Conservation (phyloP, 164 flowering plant genomes). For the Platanus orientalis region DNA sequence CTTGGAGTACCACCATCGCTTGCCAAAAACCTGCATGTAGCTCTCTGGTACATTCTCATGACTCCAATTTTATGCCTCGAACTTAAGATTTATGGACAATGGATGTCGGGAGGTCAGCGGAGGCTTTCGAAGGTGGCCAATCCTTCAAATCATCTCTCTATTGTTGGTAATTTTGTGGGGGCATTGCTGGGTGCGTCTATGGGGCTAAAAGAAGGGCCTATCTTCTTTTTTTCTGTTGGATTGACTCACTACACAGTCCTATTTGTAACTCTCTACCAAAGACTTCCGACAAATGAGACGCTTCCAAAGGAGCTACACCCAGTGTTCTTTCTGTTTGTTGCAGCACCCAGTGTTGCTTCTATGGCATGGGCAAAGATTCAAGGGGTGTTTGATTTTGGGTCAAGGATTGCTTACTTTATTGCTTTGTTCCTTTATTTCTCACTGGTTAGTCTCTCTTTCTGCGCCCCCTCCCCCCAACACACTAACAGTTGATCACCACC, state of each 20-base stretch:
- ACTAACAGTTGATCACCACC: too few species aligned
- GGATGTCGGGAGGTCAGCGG: constrained; percentile 90
- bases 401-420: constrained; percentile 66
- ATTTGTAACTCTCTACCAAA: constrained; percentile 88
- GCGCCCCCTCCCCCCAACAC: too few species aligned
- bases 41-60: constrained; percentile 81
- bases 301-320: constrained; percentile 83
- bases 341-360: constrained; percentile 78
- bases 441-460: constrained; percentile 41
- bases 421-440: constrained; percentile 77
- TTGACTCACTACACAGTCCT: constrained; percentile 80
- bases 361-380: constrained; percentile 74
- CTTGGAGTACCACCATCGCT: constrained; percentile 59
- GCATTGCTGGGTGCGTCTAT: constrained; percentile 73
- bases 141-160: constrained; percentile 73
- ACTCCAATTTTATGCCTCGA: constrained; percentile 63
- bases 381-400: constrained; percentile 56
- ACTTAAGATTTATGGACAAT: constrained; percentile 90
- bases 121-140: constrained; percentile 85
- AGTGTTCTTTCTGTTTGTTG: constrained; percentile 78
- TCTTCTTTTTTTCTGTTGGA: constrained; percentile 84
- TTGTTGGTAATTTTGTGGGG: constrained; percentile 92
- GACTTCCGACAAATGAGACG: constrained; percentile 68
- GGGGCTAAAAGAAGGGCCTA: constrained; percentile 84
- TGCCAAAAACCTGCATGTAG: constrained; percentile 23